Percentiles rank a stretch among this genome's conserved stretches.
Conservation (phyloP, 257 asterid genomes). For the Scutellaria barbata region DNA sequence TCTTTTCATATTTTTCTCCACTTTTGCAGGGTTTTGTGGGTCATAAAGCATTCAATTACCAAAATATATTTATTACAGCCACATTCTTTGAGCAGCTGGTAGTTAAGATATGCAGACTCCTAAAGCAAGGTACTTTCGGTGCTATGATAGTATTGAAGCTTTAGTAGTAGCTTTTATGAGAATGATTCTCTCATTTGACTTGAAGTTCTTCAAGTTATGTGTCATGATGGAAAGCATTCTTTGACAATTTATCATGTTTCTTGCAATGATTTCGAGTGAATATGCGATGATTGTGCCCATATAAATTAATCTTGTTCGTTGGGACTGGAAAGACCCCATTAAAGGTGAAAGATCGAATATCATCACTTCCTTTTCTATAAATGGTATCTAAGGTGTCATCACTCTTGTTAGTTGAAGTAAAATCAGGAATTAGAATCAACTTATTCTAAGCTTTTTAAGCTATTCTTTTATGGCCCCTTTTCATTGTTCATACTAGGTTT, state of each 20-base stretch:
- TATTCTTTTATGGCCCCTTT: no score
- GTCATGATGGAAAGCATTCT: slow-evolving; percentile 32
- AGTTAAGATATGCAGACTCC: slow-evolving; percentile 75
- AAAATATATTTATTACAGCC: neutral
- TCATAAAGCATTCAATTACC: slow-evolving; percentile 44
- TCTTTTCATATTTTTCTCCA: slow-evolving; percentile 44
- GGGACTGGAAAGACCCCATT: slow-evolving; percentile 23
- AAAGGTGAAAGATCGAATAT: neutral
- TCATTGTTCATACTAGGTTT: no score
- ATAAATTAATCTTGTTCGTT: slow-evolving; percentile 16
- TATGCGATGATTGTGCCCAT: slow-evolving; percentile 19
- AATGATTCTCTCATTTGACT: slow-evolving; percentile 35
- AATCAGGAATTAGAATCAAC: neutral
- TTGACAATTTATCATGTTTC: neutral
- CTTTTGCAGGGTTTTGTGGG: slow-evolving; percentile 59
- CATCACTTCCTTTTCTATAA: slow-evolving; percentile 16
- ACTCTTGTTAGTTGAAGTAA: neutral
- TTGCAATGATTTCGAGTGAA: slow-evolving; percentile 36
- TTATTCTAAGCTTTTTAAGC: no score
- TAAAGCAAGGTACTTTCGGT: slow-evolving; percentile 64
- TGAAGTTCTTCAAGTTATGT: neutral
- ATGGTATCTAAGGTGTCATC: neutral
- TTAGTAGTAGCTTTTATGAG: slow-evolving; percentile 7
- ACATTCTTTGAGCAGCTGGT: no score
- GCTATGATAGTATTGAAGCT: slow-evolving; percentile 30